Evolutionary conservation across 2,329 filamentous ascomycete species (phyloP), one percentile per base, ranked within the genome.

Genomic region (Trichoderma harzianum): DNA sequence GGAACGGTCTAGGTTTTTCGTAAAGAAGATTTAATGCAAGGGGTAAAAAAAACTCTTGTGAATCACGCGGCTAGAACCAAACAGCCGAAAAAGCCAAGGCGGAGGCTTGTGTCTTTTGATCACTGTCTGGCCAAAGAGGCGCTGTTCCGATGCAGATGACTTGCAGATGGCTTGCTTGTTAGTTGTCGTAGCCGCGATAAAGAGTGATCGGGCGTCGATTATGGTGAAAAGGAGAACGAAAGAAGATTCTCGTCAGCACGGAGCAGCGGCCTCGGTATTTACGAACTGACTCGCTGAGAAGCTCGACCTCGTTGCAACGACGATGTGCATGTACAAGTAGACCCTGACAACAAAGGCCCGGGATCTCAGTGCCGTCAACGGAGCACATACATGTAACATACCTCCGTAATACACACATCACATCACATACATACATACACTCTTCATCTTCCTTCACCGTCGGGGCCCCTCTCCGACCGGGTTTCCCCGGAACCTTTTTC

Each of bases 401-500:
- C 21, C 8, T 34, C 28, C 57, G 32, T 12, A 21, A 60, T 24
- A n/a, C 28, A 6, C 55, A 60, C n/a, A 60, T 34, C 16, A 34
- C 28, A 30, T 60, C 57, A 53, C 47, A 53, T 53, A 53, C 43
- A 51, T 21, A n/a, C 55, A 30, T 30, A 30, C 28, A 30, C 28
- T 28, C 55, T 60, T 30, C 16, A 32, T 60, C 14, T 21, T 14
- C 3, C 51, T 28, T 53, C 53, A 43, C 34, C 39, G 16, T 39
- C 34, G 30, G 34, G 26, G n/a, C 24, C 65, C 53, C 43, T 36
- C 16, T 68, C 65, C 39, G 24, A 60, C 53, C 65, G 65, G 65
- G 34, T 68, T 68, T 60, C 65, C 53, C 65, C 65, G 65, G 65
- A 43, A 60, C 30, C 18, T 57, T 30, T 24, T 66, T 30, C 63